Conservation (phyloP, 345 rosid species). For the Eucalyptus cloeziana region DNA sequence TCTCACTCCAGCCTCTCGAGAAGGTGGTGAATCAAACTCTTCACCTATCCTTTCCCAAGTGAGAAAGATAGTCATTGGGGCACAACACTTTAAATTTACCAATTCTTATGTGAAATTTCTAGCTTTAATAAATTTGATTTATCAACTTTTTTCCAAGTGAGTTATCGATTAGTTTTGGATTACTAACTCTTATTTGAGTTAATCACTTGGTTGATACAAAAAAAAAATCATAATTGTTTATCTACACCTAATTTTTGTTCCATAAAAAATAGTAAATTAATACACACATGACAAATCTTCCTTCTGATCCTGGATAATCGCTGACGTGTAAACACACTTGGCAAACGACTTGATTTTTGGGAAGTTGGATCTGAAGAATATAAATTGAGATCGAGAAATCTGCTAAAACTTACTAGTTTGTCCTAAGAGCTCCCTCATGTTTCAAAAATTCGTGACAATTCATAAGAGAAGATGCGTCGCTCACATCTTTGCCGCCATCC, state of each 20-base stretch:
- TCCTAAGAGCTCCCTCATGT: neutral
- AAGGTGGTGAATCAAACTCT: neutral
- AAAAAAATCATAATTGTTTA: neutral
- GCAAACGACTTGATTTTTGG: neutral
- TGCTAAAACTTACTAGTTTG: neutral
- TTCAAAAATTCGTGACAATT: neutral
- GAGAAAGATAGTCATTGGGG: neutral
- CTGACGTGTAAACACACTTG: rapidly evolving
- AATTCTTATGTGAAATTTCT: neutral
- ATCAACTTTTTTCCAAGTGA: neutral
- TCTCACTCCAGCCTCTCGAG: neutral
- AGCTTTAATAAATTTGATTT: neutral
- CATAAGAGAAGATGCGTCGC: neutral
- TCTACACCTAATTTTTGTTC: neutral
- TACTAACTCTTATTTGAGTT: neutral
- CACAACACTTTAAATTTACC: neutral
- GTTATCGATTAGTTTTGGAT: neutral
- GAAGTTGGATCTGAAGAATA: rapidly evolving
- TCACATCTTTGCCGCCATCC: constrained; percentile 6
- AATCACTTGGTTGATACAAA: rapidly evolving
- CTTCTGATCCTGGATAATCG: neutral
- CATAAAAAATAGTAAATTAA: rapidly evolving
- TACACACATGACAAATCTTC: rapidly evolving
- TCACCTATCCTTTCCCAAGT: rapidly evolving
- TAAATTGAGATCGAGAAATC: neutral